Evolutionary conservation across 129 eudicot species (phyloP).

Genomic region (Gnaphalium uliginosum): DNA sequence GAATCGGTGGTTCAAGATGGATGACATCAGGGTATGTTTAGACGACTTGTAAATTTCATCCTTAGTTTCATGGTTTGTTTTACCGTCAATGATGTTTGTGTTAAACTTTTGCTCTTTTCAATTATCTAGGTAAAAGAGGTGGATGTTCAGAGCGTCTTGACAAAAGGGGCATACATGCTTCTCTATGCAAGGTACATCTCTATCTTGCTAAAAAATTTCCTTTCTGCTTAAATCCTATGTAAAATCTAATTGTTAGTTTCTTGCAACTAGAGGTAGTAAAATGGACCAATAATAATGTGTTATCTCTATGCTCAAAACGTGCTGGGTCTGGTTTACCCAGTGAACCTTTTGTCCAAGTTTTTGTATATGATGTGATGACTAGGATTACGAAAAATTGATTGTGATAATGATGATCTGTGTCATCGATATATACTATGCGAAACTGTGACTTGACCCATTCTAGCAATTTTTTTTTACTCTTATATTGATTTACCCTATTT

Average conservation of each 20-base stretch:
- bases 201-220: background rate
- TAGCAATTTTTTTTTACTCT: too few species aligned
- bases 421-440: too few species aligned
- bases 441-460: too few species aligned
- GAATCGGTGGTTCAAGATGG: slow-evolving; percentile 81
- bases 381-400: too few species aligned
- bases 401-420: too few species aligned
- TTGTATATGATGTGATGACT: too few species aligned
- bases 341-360: too few species aligned
- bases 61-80: background rate
- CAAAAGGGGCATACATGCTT: slow-evolving; percentile 85
- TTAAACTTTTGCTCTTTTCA: background rate
- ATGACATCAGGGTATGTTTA: slow-evolving; percentile 72
- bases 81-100: background rate
- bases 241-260: background rate
- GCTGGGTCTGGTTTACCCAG: too few species aligned
- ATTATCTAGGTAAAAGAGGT: slow-evolving; percentile 59
- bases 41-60: background rate
- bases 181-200: slow-evolving; percentile 73
- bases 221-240: background rate
- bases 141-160: slow-evolving; percentile 60
- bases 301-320: too few species aligned
- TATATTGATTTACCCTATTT: too few species aligned
- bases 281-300: too few species aligned
- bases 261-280: background rate